Percentiles rank a stretch among this genome's conserved stretches.
Conservation (phyloP, 2,329 filamentous ascomycete species). For the Cladosporium sp. region DNA sequence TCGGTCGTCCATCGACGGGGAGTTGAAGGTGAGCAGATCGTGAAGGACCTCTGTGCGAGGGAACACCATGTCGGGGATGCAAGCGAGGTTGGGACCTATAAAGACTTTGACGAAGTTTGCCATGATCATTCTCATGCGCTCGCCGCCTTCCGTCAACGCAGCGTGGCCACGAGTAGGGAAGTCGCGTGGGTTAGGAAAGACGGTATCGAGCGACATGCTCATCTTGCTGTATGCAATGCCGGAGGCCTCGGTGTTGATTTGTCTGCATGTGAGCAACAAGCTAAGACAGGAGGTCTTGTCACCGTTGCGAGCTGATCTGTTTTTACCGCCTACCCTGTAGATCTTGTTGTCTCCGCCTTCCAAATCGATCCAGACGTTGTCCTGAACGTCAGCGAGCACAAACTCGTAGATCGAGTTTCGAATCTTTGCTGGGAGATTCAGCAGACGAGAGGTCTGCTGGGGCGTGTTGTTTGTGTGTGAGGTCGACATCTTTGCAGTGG, state of each 20-base stretch:
- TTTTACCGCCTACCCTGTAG: background rate
- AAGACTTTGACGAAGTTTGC: background rate
- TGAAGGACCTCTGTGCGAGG: background rate
- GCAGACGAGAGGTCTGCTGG: background rate
- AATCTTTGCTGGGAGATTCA: background rate
- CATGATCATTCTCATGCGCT: background rate
- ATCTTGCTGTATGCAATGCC: slow-evolving; percentile 1
- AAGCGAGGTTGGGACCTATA: background rate
- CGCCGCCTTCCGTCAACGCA: background rate
- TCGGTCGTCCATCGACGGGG: background rate
- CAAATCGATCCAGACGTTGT: background rate
- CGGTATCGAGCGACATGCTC: background rate
- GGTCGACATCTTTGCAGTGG: background rate
- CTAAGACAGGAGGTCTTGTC: background rate
- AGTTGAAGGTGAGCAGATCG: background rate
- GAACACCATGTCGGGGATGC: background rate
- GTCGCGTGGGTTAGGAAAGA: background rate
- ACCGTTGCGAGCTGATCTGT: background rate
- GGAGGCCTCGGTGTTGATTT: background rate
- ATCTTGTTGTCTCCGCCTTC: background rate
- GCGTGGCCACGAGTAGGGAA: background rate
- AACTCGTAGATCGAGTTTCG: slow-evolving; percentile 2
- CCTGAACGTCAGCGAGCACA: background rate
- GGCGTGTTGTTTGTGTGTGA: background rate
- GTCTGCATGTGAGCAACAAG: slow-evolving; percentile 1